Evolutionary conservation across 257 asterid species (phyloP).

Genomic region (Nicotiana noctiflora): DNA sequence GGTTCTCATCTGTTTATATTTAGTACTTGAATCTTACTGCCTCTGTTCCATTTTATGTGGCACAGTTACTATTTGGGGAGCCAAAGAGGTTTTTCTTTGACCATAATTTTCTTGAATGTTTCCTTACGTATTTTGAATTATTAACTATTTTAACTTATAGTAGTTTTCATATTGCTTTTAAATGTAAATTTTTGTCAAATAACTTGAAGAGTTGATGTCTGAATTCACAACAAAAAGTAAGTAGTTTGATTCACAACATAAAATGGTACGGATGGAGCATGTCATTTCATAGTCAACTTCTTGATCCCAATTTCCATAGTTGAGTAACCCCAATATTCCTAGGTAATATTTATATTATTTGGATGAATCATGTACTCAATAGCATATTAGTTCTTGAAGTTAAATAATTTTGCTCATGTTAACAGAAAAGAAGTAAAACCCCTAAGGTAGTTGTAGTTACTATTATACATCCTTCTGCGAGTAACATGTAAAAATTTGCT

Average conservation of each 20-base stretch:
- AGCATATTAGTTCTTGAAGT: neutral
- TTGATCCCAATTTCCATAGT: neutral
- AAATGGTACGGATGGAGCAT: no score
- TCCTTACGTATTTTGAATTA: no score
- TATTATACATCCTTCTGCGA: neutral
- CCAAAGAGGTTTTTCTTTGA: neutral
- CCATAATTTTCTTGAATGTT: neutral
- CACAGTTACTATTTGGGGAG: neutral
- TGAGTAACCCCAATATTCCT: neutral
- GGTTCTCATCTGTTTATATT: neutral
- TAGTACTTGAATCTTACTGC: neutral
- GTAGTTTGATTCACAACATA: no score
- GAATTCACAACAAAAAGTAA: no score
- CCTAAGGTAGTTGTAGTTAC: neutral
- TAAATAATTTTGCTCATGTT: neutral
- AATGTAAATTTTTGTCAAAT: neutral
- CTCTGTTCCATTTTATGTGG: no score
- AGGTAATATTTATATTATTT: neutral
- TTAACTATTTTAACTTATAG: neutral
- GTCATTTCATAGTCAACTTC: neutral
- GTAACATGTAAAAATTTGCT: conserved; percentile 12
- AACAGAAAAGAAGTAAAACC: neutral
- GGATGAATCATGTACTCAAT: neutral
- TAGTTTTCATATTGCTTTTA: neutral
- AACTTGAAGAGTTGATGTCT: neutral